Base-by-base conservation (phyloP, 1,284 basidiomycete genomes). In the Gomphus bonarii region DNA sequence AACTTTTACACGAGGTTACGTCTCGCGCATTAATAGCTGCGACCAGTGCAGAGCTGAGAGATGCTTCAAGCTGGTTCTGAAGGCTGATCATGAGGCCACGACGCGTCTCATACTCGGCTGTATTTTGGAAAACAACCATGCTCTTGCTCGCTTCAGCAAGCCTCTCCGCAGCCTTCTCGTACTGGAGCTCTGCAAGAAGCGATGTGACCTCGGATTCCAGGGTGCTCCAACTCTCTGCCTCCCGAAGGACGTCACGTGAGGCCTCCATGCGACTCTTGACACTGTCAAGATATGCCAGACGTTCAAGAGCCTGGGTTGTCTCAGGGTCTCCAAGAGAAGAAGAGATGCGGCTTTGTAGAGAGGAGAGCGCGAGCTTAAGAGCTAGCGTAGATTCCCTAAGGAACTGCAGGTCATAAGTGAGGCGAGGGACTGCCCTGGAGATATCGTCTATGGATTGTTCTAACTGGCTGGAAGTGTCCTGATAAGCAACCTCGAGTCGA, bases 161-260 rank as follows among this genome's bases (percentile, higher is more conserved):
- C 58, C 95, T 76, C 62, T 89, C 86, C 18, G 92, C 94, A 0
- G 95, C 95, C 66, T 91, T 92, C 48, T 79, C 81, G 64, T 88
- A 92, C 55, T 68, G 69, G 63, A 81, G 79, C 61, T 89, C 88
- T n/a, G 78, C 72, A 40, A 97, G 77, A 18, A 94, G 78, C 0
- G 84, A 77, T 0, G 87, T 88, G 47, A 97, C 88, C 70, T 98
- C 95, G 50, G 87, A 78, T 69, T 97, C 95, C 42, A 98, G 78
- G 0, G 90, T 90, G 53, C 87, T 90, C 95, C 95, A 97, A 61
- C 86, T 89, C 73, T 97, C 90, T 22, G 94, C 93, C 67, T 97
- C 93, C 35, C 84, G 80, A 20, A 97, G 70, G 14, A 95, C 90
- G 60, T 89, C 90, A 31, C 91, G 78, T 1, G 91, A 81, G 1